phyloP scores from a whole-genome alignment of 2,329 filamentous ascomycete genomes.

The Scolecobasidium constrictum region DNA sequence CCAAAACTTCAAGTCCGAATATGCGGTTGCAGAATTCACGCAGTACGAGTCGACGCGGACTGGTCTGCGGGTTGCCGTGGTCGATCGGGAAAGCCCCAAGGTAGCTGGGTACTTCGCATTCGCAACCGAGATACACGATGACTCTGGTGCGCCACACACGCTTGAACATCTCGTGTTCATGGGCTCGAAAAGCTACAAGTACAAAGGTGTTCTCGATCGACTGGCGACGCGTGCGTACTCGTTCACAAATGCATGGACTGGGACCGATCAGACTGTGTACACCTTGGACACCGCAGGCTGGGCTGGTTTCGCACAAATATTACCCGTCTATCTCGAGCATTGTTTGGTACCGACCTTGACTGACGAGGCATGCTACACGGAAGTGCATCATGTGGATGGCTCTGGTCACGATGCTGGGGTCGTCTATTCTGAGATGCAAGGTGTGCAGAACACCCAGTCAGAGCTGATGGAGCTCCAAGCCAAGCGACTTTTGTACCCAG shows the following conservation, averaged over 20 bases:
- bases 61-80: conserved; percentile 87
- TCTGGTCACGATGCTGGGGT: conserved; percentile 88
- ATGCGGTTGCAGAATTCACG: conserved; percentile 76
- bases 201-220: conserved; percentile 92
- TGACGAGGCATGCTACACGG: conserved; percentile 85
- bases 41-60: conserved; percentile 95
- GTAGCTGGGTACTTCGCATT: conserved; percentile 89
- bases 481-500: conserved; percentile 72
- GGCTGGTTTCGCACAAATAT: conserved; percentile 90
- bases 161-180: not conserved
- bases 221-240: conserved; percentile 89
- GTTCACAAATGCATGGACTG: conserved; percentile 92
- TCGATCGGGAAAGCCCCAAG: conserved; percentile 89
- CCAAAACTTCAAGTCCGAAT: conserved; percentile 79
- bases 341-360: conserved; percentile 84
- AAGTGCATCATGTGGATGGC: conserved; percentile 92
- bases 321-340: conserved; percentile 93
- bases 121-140: conserved; percentile 94
- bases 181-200: conserved; percentile 83
- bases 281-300: conserved; percentile 91
- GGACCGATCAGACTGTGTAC: conserved; percentile 92
- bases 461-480: conserved; percentile 83
- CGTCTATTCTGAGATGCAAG: conserved; percentile 99
- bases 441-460: conserved; percentile 69
- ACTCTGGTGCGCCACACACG: conserved; percentile 65